phyloP scores from a whole-genome alignment of 352 stramenopile genomes.

The Pythium rhizo-oryzae region DNA sequence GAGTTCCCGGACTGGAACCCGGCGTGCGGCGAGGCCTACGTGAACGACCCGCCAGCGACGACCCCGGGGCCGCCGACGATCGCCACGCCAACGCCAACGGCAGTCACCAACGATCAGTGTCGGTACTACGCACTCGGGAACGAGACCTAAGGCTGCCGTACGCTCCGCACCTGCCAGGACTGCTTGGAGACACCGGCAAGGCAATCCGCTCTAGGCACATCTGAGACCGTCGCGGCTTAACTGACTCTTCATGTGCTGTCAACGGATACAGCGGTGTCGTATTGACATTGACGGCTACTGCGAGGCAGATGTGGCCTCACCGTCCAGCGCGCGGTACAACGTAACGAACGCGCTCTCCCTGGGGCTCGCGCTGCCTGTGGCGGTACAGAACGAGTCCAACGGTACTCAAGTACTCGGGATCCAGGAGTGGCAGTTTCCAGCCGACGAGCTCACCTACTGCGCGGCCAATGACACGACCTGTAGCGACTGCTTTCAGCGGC shows the following conservation, averaged over 20 bases:
- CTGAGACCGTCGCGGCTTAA: not conserved
- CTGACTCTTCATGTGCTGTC: not conserved
- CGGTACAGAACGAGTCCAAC: not conserved
- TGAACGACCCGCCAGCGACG: not conserved
- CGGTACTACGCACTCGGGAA: not conserved
- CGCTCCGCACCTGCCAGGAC: not conserved
- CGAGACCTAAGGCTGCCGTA: not conserved
- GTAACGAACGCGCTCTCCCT: not conserved
- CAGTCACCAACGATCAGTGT: not conserved
- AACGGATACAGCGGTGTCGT: not conserved
- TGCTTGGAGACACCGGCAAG: not conserved
- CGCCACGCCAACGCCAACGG: not conserved
- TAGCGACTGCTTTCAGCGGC: not conserved
- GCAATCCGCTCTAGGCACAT: not conserved
- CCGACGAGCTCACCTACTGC: constrained; percentile 4
- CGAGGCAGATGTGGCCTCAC: not conserved
- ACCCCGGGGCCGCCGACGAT: not conserved
- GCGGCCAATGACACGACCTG: constrained; percentile 9
- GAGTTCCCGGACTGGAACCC: not conserved
- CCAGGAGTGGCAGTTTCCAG: constrained; percentile 16
- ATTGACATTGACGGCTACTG: not conserved
- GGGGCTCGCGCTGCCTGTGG: not conserved
- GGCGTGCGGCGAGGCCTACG: not conserved
- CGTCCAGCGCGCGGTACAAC: not conserved
- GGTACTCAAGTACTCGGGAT: not conserved